Conservation (phyloP, 2,329 filamentous ascomycete genomes). For the Fusarium foetens region DNA sequence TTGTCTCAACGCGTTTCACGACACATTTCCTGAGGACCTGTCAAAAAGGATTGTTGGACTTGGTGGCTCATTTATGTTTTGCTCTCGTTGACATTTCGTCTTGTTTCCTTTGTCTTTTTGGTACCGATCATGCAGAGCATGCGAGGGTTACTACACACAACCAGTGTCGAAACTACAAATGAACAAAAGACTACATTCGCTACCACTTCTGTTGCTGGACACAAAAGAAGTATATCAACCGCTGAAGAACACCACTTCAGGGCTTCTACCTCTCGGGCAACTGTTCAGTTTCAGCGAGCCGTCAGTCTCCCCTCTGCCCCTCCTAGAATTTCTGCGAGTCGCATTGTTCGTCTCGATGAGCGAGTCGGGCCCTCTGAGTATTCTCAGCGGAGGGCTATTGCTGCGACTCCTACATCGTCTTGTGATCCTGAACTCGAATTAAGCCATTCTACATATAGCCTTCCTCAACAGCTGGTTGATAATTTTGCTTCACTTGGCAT, state of each 20-base stretch:
- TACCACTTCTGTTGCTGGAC: slow-evolving; percentile 56
- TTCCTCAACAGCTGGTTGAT: slow-evolving; percentile 67
- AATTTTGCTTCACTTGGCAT: slow-evolving; percentile 77
- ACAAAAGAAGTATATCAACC: slow-evolving; percentile 56
- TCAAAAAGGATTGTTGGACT: neutral
- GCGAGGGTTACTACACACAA: slow-evolving; percentile 59
- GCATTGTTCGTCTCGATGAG: slow-evolving; percentile 54
- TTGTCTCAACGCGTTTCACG: slow-evolving; percentile 22
- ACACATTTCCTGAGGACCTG: neutral
- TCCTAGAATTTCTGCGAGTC: slow-evolving; percentile 53
- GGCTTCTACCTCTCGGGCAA: slow-evolving; percentile 1
- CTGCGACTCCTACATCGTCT: slow-evolving; percentile 63
- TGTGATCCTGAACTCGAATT: slow-evolving; percentile 68
- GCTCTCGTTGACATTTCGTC: neutral
- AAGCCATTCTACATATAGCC: slow-evolving; percentile 69
- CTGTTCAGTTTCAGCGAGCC: slow-evolving; percentile 49
- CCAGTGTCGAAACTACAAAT: slow-evolving; percentile 61
- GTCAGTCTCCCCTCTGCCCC: slow-evolving; percentile 47
- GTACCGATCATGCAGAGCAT: slow-evolving; percentile 52
- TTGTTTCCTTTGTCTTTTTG: neutral
- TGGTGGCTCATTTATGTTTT: neutral
- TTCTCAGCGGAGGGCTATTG: slow-evolving; percentile 63
- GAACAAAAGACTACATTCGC: slow-evolving; percentile 52
- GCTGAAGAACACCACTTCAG: slow-evolving; percentile 16
- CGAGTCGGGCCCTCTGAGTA: slow-evolving; percentile 59